These are phyloP conservation scores for Aspergillus glaucus DNA, from an alignment of 2,329 filamentous ascomycete species.

Conservation along the genomic window DNA sequence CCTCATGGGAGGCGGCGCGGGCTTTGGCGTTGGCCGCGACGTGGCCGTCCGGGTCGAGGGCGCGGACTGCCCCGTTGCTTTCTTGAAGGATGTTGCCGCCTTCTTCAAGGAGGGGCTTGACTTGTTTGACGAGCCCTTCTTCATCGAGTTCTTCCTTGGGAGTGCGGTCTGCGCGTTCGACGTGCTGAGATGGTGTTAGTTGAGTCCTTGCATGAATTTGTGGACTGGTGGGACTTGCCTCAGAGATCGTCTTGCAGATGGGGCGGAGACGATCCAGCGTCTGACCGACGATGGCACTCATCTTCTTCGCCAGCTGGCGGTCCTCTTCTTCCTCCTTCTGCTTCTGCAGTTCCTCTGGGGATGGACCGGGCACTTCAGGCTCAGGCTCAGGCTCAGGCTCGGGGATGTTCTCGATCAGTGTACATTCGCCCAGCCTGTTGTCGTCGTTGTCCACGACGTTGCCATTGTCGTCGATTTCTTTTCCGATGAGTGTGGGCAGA, in stretches of 20 bases:
- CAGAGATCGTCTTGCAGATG: slow-evolving; percentile 78
- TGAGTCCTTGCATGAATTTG: neutral
- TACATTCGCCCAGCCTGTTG: slow-evolving; percentile 59
- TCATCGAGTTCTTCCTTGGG: slow-evolving; percentile 86
- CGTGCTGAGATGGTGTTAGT: slow-evolving; percentile 47
- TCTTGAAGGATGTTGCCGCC: slow-evolving; percentile 75
- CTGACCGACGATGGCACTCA: slow-evolving; percentile 65
- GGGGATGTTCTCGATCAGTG: slow-evolving; percentile 54
- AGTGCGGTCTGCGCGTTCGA: slow-evolving; percentile 72
- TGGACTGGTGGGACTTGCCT: slow-evolving; percentile 45
- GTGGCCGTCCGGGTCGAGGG: slow-evolving; percentile 79
- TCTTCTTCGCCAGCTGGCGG: slow-evolving; percentile 69
- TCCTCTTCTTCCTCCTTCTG: slow-evolving; percentile 61
- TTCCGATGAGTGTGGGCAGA: slow-evolving; percentile 36
- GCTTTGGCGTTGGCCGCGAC: slow-evolving; percentile 82
- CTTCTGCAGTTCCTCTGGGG: slow-evolving; percentile 46
- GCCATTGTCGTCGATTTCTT: slow-evolving; percentile 44
- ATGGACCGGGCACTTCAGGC: slow-evolving; percentile 12
- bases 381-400: slow-evolving; percentile 28
- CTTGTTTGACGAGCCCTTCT: slow-evolving; percentile 76
- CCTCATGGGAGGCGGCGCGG: slow-evolving; percentile 66
- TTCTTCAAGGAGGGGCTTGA: slow-evolving; percentile 84
- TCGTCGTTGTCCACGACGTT: slow-evolving; percentile 54
- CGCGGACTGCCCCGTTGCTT: slow-evolving; percentile 78
- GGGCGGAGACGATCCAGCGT: slow-evolving; percentile 79